Evolutionary conservation across 371 early-diverging fungal species (phyloP).

Genomic region (Mortierella sp.): DNA sequence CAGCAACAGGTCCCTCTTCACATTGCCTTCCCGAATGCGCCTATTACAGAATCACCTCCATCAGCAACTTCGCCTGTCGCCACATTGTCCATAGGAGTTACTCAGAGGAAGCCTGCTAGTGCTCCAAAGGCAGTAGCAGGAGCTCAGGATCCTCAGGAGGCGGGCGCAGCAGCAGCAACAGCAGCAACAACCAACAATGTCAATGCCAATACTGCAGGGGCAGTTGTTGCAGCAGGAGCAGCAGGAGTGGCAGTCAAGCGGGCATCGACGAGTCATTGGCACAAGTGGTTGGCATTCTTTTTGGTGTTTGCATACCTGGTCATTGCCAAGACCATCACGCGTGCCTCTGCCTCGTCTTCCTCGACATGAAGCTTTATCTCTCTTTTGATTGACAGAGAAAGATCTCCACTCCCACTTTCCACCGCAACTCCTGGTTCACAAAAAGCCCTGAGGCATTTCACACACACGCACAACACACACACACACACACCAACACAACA

Average conservation of each 20-base stretch:
- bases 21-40: conserved; percentile 54
- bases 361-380: too few relatives aligned
- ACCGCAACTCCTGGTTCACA: too few relatives aligned
- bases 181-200: conserved; percentile 15
- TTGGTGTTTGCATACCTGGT: conserved; percentile 65
- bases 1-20: conserved; percentile 60
- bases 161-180: conserved; percentile 11
- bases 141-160: conserved; percentile 15
- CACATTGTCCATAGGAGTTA: conserved; percentile 3
- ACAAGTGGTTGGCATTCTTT: conserved; percentile 65
- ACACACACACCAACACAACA: too few relatives aligned
- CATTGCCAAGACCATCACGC: conserved; percentile 49
- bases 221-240: conserved; percentile 30
- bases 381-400: too few relatives aligned
- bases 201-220: conserved; percentile 1
- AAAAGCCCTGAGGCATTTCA: too few relatives aligned
- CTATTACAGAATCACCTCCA: conserved; percentile 37
- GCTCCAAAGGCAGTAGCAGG: conserved; percentile 24
- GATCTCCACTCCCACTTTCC: too few relatives aligned
- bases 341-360: conserved; percentile 42
- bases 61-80: conserved; percentile 1
- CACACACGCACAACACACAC: too few relatives aligned
- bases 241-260: conserved; percentile 38
- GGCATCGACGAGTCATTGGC: conserved; percentile 58
- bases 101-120: conserved; percentile 17